Conservation (phyloP, 1,284 basidiomycete species). For the Ustilago bromivora region DNA sequence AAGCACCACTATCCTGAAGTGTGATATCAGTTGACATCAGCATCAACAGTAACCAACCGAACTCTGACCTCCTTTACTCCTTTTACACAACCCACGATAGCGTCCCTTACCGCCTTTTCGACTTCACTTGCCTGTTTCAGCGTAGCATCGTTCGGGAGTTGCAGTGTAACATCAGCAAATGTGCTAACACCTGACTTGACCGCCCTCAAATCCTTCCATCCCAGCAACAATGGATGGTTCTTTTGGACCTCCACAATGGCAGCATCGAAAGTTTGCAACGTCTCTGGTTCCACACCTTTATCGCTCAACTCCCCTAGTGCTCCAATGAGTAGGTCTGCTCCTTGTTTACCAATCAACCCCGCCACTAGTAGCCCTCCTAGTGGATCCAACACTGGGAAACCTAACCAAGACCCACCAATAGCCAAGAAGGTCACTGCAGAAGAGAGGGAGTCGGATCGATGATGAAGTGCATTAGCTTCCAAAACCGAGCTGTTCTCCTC, state of each 20-base stretch:
- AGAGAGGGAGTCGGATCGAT: slow-evolving; percentile 81
- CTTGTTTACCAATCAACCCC: slow-evolving; percentile 87
- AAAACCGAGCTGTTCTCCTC: slow-evolving; percentile 90
- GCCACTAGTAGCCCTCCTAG: slow-evolving; percentile 92
- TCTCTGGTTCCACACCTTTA: slow-evolving; percentile 78
- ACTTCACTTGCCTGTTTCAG: slow-evolving; percentile 48
- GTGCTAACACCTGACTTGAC: slow-evolving; percentile 62
- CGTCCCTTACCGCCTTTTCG: slow-evolving; percentile 43
- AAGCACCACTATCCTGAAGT: background rate
- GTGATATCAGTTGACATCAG: slow-evolving; percentile 4
- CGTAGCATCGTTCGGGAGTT: slow-evolving; percentile 45
- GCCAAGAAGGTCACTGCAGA: slow-evolving; percentile 63
- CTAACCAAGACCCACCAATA: slow-evolving; percentile 80
- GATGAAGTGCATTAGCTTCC: slow-evolving; percentile 75
- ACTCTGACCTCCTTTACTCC: slow-evolving; percentile 61
- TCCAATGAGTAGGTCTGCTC: slow-evolving; percentile 78
- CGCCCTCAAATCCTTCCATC: slow-evolving; percentile 57
- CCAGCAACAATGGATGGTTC: slow-evolving; percentile 25
- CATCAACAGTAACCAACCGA: slow-evolving; percentile 45
- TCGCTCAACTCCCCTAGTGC: slow-evolving; percentile 88
- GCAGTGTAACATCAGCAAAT: slow-evolving; percentile 62
- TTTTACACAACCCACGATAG: slow-evolving; percentile 32
- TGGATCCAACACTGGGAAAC: slow-evolving; percentile 88
- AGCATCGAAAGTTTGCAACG: slow-evolving; percentile 74
- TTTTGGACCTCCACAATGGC: slow-evolving; percentile 70